Base-by-base conservation (phyloP, 805 yeast species). In the Saccharomycopsis microspora region DNA sequence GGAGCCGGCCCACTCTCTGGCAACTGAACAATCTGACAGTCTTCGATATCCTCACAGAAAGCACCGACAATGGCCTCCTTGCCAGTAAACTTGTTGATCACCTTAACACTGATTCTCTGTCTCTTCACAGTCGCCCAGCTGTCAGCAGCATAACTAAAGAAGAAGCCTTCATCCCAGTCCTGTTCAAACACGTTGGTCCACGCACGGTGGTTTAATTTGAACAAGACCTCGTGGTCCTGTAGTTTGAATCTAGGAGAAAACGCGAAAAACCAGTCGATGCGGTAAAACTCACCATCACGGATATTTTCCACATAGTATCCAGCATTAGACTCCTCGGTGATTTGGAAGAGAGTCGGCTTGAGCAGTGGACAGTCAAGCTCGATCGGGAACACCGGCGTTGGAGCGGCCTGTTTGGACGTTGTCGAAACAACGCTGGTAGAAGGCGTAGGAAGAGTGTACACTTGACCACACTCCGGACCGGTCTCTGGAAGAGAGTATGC, bases 211-310 rank as follows among this genome's bases (percentile, higher is more conserved):
- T 43, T 40, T 5, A 39, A 44, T 28, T 40, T 33, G 46, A 51
- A 51, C 28, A 10, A 9, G 10, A 42, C 47, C 5, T 42, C 29
- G 31, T 28, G 42, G 9, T 35, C 32, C 4, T 43, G n/a, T 4
- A 41, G 4, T 3, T 19, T 28, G 32, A 45, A 44, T 10, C 32
- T 38, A 10, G 41, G 31, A 11, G 42, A 37, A 32, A 34, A 45
- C 1, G 41, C 30, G 28, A 51, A 51, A 35, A 48, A 51, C 54
- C 54, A 48, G 31, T 45, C 45, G 27, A 51, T 39, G 11, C 42
- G 31, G 43, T 42, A 51, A 3, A 36, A 30, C 19, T 19, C 19
- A 6, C 39, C 32, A 7, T 39, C 41, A 5, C n/a, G 31, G 5
- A 45, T 27, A 28, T 27, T 39, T 10, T 29, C 32, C 27, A 48